Evolutionary conservation across 164 flowering plant genomes (phyloP), one percentile per base, ranked within the genome.

Genomic region (Malania oleifera): DNA sequence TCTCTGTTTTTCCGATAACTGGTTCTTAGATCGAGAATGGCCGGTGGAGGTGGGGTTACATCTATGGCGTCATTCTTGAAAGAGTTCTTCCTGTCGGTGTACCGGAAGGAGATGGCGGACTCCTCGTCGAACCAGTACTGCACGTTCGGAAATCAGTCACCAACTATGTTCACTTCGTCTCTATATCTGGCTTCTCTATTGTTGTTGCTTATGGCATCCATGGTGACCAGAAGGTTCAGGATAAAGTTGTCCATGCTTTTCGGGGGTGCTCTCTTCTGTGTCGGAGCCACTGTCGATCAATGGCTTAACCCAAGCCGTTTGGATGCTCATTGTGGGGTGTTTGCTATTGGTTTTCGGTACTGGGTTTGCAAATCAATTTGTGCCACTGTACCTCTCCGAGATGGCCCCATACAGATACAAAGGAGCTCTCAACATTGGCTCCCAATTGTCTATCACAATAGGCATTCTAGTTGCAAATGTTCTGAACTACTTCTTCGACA

Each of bases 331-430:
- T 24, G 41, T 83, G 9, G 92, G 92, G 13, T 80, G 92, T 12
- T 69, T 85, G 5, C 50, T 85, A 1, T 81, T 85, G 8, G 92
- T 89, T 67, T 71, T 85, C 50, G 91, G 91, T 39, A 65, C 83
- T 13, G 91, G 91, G 0, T 83, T 81, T 41, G 81, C 89, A 58
- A 83, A 77, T 81, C 92, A 86, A 87, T 89, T 85, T 8, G 91
- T 85, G 51, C 95, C 95, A 35, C 70, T 87, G 0, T 85, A 87
- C 78, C 77, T 87, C 22, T 87, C 91, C 1, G 95, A 87, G 68
- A 85, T 83, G 95, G 91, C 95, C 0, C 95, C 95, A 0, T 79
- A 84, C 82, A 82, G 61, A 54, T 77, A 61, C 67, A 76, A 91
- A 57, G 95, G 95, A 3, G 79, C 84, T 0, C 75, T 87, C 35